Evolutionary conservation across 495 filamentous ascomycete genomes (phyloP).

Genomic region (Cladorrhinum samala): DNA sequence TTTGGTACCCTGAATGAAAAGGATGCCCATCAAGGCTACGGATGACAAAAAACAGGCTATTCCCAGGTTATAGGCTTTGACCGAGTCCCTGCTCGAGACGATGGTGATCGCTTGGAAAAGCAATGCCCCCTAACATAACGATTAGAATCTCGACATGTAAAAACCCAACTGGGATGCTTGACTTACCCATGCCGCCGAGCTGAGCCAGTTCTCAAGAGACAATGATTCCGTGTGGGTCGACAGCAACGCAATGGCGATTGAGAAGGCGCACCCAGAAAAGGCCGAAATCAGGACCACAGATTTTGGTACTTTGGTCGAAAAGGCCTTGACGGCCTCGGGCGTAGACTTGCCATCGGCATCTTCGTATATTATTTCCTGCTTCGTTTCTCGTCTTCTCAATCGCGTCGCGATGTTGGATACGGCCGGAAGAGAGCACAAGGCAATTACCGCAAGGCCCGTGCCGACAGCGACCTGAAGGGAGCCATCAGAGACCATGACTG

Average conservation of each 20-base stretch:
- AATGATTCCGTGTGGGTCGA: conserved; percentile 27
- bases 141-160: background rate
- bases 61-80: conserved; percentile 43
- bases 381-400: conserved; percentile 26
- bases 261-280: conserved; percentile 39
- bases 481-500: conserved; percentile 26
- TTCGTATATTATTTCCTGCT: conserved; percentile 46
- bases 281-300: conserved; percentile 37
- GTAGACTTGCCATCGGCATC: conserved; percentile 60
- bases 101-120: conserved; percentile 42
- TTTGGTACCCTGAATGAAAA: conserved; percentile 34
- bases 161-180: background rate
- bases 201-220: conserved; percentile 37
- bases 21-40: conserved; percentile 29
- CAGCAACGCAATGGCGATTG: conserved; percentile 38
- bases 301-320: conserved; percentile 46
- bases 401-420: conserved; percentile 22
- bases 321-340: conserved; percentile 47
- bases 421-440: conserved; percentile 35
- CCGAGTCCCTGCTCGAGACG: conserved; percentile 36
- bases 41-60: conserved; percentile 40
- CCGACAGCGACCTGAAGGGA: conserved; percentile 25
- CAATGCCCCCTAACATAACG: conserved; percentile 31
- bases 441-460: conserved; percentile 30
- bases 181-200: conserved; percentile 42